Percentiles rank a stretch among this genome's conserved stretches.
These are phyloP conservation scores for Kwoniella shandongensis DNA, from an alignment of 768 basidiomycete species.

Conservation along the genomic window DNA sequence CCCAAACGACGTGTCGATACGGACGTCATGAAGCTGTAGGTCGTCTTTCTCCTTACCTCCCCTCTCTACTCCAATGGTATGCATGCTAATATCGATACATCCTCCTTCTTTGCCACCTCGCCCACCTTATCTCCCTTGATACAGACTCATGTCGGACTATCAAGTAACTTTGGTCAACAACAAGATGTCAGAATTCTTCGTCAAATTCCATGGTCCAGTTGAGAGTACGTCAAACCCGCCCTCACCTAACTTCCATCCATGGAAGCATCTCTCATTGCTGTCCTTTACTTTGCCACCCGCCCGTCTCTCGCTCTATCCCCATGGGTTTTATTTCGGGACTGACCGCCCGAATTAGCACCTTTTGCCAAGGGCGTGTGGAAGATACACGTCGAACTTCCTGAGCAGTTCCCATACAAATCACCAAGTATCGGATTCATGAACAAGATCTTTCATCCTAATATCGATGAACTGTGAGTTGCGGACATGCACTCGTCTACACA, in stretches of 20 bases:
- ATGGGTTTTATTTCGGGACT: not conserved
- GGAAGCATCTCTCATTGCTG: not conserved
- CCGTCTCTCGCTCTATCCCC: not conserved
- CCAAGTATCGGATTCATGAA: conserved; percentile 99
- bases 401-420: conserved; percentile 98
- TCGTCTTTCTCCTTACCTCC: conserved; percentile 10
- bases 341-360: conserved; percentile 63
- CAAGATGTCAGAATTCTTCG: conserved; percentile 98
- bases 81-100: conserved; percentile 6
- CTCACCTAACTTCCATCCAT: too few relatives aligned
- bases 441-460: conserved; percentile 99
- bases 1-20: conserved; percentile 96
- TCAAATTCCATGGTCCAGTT: conserved; percentile 86
- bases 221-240: conserved; percentile 72
- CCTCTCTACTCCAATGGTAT: not conserved
- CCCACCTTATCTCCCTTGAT: not conserved
- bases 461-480: conserved; percentile 87
- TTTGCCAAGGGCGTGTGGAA: conserved; percentile 99
- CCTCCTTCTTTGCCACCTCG: conserved; percentile 11
- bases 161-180: conserved; percentile 97
- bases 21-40: conserved; percentile 98
- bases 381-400: conserved; percentile 97
- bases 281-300: conserved; percentile 3
- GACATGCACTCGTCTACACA: not conserved
- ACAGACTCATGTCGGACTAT: conserved; percentile 95